Percentiles rank a stretch among this genome's conserved stretches.
These are phyloP conservation scores for Aspergillus spinulosporus DNA, from an alignment of 2,329 filamentous ascomycete genomes.

Conservation along the genomic window DNA sequence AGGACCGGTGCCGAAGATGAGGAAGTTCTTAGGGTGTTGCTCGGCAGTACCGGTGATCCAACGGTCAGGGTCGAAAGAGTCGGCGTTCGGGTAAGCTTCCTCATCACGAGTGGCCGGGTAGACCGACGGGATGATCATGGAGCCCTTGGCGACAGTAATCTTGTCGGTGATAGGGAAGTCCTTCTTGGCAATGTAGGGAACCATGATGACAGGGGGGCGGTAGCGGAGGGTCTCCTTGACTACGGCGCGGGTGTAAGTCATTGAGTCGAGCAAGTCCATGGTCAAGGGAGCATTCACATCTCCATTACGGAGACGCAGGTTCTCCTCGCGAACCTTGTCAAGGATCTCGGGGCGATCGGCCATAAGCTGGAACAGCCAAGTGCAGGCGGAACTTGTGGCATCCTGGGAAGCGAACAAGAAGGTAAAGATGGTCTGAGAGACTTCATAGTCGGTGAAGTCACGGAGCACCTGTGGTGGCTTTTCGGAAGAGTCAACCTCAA, in stretches of 20 bases:
- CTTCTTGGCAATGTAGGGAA: conserved; percentile 53
- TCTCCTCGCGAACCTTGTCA: conserved; percentile 49
- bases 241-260: conserved; percentile 55
- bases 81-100: conserved; percentile 49
- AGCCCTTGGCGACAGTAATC: conserved; percentile 54
- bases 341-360: conserved; percentile 55
- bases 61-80: conserved; percentile 53
- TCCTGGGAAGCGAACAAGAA: conserved; percentile 58
- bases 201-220: conserved; percentile 56
- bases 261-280: conserved; percentile 50
- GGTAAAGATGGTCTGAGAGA: conserved; percentile 54
- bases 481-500: conserved; percentile 35
- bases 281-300: conserved; percentile 45
- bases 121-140: conserved; percentile 54
- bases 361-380: conserved; percentile 55
- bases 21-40: conserved; percentile 55
- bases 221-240: conserved; percentile 56
- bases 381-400: conserved; percentile 55
- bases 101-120: conserved; percentile 56
- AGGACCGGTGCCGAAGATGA: conserved; percentile 54
- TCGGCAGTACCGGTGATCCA: conserved; percentile 56
- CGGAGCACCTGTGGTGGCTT: conserved; percentile 50
- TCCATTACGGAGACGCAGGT: conserved; percentile 47
- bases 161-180: conserved; percentile 49
- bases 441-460: conserved; percentile 53